Conservation (phyloP, 148 eudicot genomes). For the Beta vulgaris region DNA sequence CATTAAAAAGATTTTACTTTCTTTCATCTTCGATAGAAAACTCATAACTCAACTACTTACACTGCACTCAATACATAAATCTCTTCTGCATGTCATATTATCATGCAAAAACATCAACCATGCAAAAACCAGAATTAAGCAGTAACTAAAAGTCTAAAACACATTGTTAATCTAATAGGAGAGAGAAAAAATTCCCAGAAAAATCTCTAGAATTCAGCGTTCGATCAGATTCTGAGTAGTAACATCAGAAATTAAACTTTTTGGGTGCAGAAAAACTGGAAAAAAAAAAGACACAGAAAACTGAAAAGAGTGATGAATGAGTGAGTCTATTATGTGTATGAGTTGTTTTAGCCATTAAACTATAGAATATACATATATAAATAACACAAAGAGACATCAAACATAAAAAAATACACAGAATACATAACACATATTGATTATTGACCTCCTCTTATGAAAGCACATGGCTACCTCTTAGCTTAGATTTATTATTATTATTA, state of each 20-base stretch:
- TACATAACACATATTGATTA: background rate
- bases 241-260: background rate
- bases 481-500: background rate
- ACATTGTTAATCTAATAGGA: no score
- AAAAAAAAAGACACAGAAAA: background rate
- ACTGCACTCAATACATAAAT: no score
- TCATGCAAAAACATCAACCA: background rate
- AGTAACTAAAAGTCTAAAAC: no score
- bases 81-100: background rate
- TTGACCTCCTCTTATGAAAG: slow-evolving; percentile 19
- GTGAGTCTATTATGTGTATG: no score
- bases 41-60: no score
- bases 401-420: background rate
- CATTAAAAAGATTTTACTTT: background rate
- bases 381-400: background rate
- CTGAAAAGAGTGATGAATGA: no score
- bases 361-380: background rate
- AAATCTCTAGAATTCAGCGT: background rate
- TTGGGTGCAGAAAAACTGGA: background rate
- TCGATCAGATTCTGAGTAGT: background rate
- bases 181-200: no score
- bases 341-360: background rate
- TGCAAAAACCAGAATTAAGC: no score
- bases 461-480: slow-evolving; percentile 27
- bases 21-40: no score